Evolutionary conservation across 108 stramenopile species (phyloP).

Genomic region (Nitzschia palea): DNA sequence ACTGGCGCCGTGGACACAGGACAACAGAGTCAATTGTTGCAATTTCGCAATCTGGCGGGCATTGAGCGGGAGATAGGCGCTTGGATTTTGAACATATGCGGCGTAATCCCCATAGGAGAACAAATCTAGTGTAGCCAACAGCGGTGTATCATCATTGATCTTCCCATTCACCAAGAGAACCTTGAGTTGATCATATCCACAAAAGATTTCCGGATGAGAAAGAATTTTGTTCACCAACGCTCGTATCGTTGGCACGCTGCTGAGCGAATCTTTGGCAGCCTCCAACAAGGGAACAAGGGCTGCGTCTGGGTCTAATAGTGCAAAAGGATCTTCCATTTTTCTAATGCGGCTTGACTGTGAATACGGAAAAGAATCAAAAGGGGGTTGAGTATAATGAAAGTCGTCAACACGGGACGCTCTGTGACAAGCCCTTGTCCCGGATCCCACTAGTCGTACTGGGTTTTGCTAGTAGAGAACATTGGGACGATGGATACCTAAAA

Average conservation of each 20-base stretch:
- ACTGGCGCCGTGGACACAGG: slow-evolving; percentile 43
- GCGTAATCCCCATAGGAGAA: slow-evolving; percentile 50
- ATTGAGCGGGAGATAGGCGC: slow-evolving; percentile 33
- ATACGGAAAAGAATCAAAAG: no score
- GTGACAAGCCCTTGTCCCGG: no score
- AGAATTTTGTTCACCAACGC: slow-evolving; percentile 38
- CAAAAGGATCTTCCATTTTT: slow-evolving; percentile 1
- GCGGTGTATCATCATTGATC: slow-evolving; percentile 8
- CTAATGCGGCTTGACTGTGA: background rate
- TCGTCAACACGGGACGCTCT: no score
- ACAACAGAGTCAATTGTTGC: slow-evolving; percentile 42
- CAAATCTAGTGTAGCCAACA: slow-evolving; percentile 45
- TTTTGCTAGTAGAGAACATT: no score
- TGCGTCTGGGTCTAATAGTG: slow-evolving; percentile 18
- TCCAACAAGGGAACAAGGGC: slow-evolving; percentile 30
- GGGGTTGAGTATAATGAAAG: no score
- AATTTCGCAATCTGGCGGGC: slow-evolving; percentile 44
- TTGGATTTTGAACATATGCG: slow-evolving; percentile 22
- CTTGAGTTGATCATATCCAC: slow-evolving; percentile 53
- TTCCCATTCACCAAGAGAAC: background rate
- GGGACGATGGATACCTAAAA: no score
- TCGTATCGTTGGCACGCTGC: slow-evolving; percentile 34
- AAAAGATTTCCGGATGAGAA: slow-evolving; percentile 43
- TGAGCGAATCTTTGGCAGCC: slow-evolving; percentile 10
- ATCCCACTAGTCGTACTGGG: no score